A percentile compares a stretch with the other conserved stretches of the same genome.
phyloP scores from a whole-genome alignment of 148 eudicot genomes.

The Dianthus caryophyllus region DNA sequence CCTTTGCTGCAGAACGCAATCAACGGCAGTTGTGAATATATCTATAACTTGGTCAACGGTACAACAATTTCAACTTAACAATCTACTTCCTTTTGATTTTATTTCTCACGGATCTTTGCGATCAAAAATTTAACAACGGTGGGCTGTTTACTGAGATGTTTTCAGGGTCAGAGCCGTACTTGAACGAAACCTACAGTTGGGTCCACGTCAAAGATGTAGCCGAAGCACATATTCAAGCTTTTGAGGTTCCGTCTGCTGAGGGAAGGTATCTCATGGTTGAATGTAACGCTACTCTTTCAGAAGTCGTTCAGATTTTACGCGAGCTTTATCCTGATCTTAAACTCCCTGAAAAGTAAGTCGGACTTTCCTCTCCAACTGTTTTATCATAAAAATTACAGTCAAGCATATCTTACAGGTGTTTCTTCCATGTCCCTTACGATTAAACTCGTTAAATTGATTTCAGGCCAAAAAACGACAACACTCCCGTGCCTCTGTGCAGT shows the following conservation, averaged over 20 bases:
- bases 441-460: not conserved
- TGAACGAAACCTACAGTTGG: constrained; percentile 40
- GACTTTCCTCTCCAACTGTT: no score
- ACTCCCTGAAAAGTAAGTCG: constrained; percentile 64
- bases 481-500: constrained; percentile 31
- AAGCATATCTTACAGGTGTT: no score
- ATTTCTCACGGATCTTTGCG: not conserved
- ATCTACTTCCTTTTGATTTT: not conserved
- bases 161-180: constrained; percentile 43
- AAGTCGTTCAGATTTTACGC: constrained; percentile 38
- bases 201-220: constrained; percentile 60
- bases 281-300: constrained; percentile 43
- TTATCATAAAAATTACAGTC: no score
- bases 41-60: constrained; percentile 28
- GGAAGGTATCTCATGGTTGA: constrained; percentile 52
- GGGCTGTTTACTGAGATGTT: constrained; percentile 1
- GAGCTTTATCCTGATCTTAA: constrained; percentile 54
- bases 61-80: not conserved
- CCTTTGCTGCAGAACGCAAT: constrained; percentile 38
- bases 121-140: not conserved
- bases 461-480: constrained; percentile 61
- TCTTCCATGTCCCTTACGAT: not conserved
- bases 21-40: constrained; percentile 17
- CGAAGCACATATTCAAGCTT: constrained; percentile 51
- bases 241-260: constrained; percentile 49